Conservation (phyloP, 192 early-diverging fungal genomes). For the Podila clonocystis region DNA sequence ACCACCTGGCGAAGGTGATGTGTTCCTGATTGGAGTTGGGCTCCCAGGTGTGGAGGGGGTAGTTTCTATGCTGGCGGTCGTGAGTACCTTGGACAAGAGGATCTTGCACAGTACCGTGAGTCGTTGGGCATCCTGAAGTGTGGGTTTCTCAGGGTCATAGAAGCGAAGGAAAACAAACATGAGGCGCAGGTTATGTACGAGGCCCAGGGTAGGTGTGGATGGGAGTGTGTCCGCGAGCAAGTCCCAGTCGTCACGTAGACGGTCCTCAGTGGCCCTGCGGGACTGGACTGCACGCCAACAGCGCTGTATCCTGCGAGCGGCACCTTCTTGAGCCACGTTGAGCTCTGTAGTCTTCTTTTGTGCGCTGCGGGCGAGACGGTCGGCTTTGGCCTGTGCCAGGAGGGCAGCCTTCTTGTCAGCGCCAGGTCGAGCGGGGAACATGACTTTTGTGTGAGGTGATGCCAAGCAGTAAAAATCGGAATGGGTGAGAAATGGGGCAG, state of each 20-base stretch:
- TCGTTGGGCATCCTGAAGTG: conserved; percentile 12
- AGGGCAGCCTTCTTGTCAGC: conserved; percentile 43
- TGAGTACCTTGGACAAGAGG: conserved; percentile 28
- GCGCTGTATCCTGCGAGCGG: conserved; percentile 24
- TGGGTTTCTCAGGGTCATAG: conserved; percentile 3
- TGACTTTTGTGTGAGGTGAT: background rate
- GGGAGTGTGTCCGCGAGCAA: background rate
- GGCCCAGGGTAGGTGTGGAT: conserved; percentile 22
- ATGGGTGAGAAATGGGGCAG: no score
- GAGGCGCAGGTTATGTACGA: conserved; percentile 35
- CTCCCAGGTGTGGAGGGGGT: background rate
- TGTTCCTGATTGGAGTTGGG: background rate
- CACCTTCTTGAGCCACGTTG: conserved; percentile 10
- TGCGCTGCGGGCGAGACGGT: conserved; percentile 27
- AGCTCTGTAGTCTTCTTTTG: conserved; percentile 31
- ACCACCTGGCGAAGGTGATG: background rate
- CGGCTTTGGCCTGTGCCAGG: conserved; percentile 42
- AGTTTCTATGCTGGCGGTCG: conserved; percentile 1
- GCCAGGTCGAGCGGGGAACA: conserved; percentile 36
- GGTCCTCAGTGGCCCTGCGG: background rate
- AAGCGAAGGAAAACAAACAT: conserved; percentile 20
- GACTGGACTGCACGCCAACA: conserved; percentile 1
- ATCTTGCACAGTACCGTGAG: conserved; percentile 36
- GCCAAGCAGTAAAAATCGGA: background rate
- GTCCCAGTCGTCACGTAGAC: conserved; percentile 39